These are phyloP conservation scores for Lasiodiplodia theobromae DNA, from an alignment of 2,329 filamentous ascomycete species.

Conservation along the genomic window DNA sequence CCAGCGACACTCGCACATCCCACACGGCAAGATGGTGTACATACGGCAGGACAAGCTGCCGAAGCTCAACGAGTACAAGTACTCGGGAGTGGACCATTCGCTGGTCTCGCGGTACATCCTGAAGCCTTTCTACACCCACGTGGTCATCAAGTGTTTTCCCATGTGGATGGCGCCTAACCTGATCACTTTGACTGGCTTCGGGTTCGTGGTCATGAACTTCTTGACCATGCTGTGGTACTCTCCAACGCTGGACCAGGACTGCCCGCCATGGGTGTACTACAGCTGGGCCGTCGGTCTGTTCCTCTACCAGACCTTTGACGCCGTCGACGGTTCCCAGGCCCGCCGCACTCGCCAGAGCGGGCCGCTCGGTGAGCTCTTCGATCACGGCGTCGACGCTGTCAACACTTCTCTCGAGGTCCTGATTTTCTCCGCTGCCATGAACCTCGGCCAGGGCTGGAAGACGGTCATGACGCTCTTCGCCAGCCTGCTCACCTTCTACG, in stretches of 20 bases:
- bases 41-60: constrained; percentile 90
- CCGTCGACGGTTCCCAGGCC: constrained; percentile 92
- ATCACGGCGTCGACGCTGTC: constrained; percentile 93
- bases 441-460: constrained; percentile 90
- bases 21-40: constrained; percentile 76
- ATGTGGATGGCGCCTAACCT: constrained; percentile 81
- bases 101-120: constrained; percentile 89
- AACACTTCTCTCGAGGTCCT: constrained; percentile 95
- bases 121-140: constrained; percentile 96
- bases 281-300: constrained; percentile 90
- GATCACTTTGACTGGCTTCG: constrained; percentile 91
- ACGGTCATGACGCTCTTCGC: constrained; percentile 85
- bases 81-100: constrained; percentile 89
- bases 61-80: constrained; percentile 93
- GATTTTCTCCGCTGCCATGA: constrained; percentile 90
- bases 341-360: constrained; percentile 91
- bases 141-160: constrained; percentile 93
- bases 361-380: constrained; percentile 93
- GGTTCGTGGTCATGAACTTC: constrained; percentile 88
- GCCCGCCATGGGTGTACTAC: constrained; percentile 93
- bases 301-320: constrained; percentile 97
- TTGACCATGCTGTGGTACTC: constrained; percentile 95
- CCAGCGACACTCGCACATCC: background rate
- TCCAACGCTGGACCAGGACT: constrained; percentile 91
- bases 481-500: constrained; percentile 92